Conservation (phyloP, 352 stramenopile genomes). For the Aphanomyces euteiches region DNA sequence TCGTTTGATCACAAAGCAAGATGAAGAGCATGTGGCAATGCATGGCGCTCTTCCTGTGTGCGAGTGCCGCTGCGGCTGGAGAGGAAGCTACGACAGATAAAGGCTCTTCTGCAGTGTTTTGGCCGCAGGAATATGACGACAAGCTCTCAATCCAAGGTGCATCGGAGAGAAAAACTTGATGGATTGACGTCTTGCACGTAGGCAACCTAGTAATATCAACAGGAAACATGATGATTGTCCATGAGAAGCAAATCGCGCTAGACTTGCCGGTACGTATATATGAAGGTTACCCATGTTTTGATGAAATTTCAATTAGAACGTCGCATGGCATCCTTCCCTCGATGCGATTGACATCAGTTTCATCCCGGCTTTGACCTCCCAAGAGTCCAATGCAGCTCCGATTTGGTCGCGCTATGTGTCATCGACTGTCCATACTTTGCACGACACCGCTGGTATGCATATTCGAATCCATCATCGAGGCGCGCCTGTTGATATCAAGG, state of each 20-base stretch:
- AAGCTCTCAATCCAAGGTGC: not conserved
- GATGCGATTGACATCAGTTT: not conserved
- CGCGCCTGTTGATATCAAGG: not conserved
- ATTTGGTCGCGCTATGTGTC: not conserved
- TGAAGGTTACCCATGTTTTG: no score
- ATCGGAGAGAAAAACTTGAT: no score
- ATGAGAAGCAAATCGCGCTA: not conserved
- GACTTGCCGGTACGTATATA: no score
- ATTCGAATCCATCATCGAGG: constrained; percentile 9
- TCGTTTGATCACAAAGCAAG: no score
- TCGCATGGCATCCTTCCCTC: not conserved
- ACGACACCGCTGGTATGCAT: constrained; percentile 18
- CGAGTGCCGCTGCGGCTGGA: no score
- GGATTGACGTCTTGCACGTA: not conserved
- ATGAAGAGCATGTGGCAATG: no score
- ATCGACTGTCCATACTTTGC: not conserved
- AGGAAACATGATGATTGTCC: not conserved
- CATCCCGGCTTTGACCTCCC: not conserved
- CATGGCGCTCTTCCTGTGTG: no score
- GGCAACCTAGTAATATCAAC: not conserved
- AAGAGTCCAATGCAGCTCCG: not conserved
- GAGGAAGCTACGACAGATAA: no score
- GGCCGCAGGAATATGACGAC: not conserved
- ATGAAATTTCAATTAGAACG: not conserved
- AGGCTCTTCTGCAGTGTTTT: not conserved